Evolutionary conservation across 2,329 filamentous ascomycete species (phyloP).

Genomic region (Nigrospora osmanthi): DNA sequence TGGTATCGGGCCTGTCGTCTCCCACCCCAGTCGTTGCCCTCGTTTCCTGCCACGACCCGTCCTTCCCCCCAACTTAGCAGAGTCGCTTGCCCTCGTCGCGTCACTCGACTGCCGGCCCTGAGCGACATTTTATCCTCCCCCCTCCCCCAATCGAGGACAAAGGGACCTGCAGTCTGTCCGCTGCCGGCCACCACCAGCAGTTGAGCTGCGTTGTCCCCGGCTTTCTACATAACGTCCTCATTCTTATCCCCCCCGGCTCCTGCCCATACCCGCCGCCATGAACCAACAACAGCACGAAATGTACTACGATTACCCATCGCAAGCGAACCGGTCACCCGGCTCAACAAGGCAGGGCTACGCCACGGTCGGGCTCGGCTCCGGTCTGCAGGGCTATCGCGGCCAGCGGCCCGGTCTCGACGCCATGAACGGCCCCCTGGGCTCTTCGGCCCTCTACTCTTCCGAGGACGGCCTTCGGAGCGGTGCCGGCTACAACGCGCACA

Average conservation of each 20-base stretch:
- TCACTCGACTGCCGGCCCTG: not conserved
- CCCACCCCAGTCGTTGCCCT: not conserved
- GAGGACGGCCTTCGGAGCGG: conserved; percentile 58
- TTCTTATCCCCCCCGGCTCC: not conserved
- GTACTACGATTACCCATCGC: conserved; percentile 62
- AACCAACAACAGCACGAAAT: conserved; percentile 54
- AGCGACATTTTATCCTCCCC: not conserved
- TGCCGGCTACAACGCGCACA: conserved; percentile 46
- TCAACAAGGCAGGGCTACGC: conserved; percentile 56
- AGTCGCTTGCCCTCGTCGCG: not conserved
- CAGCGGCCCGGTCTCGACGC: conserved; percentile 75
- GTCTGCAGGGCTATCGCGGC: conserved; percentile 44
- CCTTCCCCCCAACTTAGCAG: not conserved
- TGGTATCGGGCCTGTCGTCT: not conserved
- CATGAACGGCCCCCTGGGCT: conserved; percentile 51
- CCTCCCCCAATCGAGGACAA: not conserved
- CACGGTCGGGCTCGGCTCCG: conserved; percentile 48
- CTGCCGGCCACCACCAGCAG: not conserved
- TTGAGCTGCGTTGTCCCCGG: conserved; percentile 1
- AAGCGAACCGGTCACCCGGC: conserved; percentile 63
- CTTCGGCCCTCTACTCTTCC: conserved; percentile 57
- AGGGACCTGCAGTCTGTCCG: conserved; percentile 1
- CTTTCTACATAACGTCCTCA: not conserved
- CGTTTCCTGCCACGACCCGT: not conserved
- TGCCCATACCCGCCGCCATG: conserved; percentile 24